Base-by-base conservation (phyloP, 2,329 filamentous ascomycete species). In the Aspergillus japonicus region DNA sequence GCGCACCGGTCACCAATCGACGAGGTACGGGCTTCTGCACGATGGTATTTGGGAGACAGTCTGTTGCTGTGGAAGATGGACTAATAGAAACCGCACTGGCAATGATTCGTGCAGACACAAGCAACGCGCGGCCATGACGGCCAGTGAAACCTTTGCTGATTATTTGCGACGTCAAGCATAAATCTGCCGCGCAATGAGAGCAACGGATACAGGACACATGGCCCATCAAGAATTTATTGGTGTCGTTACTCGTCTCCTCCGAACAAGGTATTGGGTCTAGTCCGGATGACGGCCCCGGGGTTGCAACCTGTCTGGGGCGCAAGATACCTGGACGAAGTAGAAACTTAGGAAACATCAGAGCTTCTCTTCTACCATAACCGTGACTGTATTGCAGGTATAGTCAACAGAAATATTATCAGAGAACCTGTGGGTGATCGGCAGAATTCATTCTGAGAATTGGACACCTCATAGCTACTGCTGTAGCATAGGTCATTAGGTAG, bases 131-230 rank as follows among this genome's bases (percentile, higher is more conserved):
- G 5, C 86, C 86, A 70, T 88, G 83, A 19, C 85, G 83, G 62
- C 86, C 86, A 24, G 84, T 88, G 73, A 88, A 88, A 56, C 85
- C 85, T 75, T 87, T 87, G 75, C 78, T 82, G 67, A 88, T 84
- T 59, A 88, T 87, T 62, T 86, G 84, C 5, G 80, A 80, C 16
- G 83, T 82, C 56, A 84, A 78, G 63, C 84, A 84, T 50, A 88
- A 78, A 67, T 87, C 83, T 11, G 83, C 76, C 47, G 84, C 81
- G 69, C 86, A 88, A 64, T 81, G 81, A 29, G 81, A 78, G 72
- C 86, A 88, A 66, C 81, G 82, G 24, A 88, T 79, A 70, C 83
- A 82, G 2, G 85, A 85, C 52, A 77, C 73, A 66, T 83, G 77
- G 58, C 77, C 78, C 53, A 72, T 62, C 16, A 84, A 75, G 67